Base-by-base conservation (phyloP, 2,329 filamentous ascomycete species). In the Beauveria sp. region DNA sequence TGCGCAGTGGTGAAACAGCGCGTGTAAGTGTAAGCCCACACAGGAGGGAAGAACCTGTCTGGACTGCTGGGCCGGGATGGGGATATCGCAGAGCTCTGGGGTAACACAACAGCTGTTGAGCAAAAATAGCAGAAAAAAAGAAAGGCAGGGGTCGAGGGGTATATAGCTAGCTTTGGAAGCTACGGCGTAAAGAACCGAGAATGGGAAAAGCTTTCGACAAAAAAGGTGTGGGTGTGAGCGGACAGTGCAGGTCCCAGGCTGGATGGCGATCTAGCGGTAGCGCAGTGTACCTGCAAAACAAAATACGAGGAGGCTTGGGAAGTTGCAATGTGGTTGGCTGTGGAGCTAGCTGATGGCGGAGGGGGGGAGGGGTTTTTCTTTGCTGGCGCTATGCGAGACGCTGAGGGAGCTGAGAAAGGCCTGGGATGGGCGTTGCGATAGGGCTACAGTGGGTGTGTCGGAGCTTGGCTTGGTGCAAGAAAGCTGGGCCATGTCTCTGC, bases 301-400 rank as follows among this genome's bases (percentile, higher is more conserved):
- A 55, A 63, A 62, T 62, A 62, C 60, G 59, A 63, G 55, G 62
- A 62, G 55, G 62, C 62, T 59, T 55, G 55, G 42, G 58, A 60
- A 34, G 24, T 38, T 38, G 34, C 34, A 16, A 38, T 51, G 61
- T 56, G 61, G 61, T 62, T 62, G 57, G 57, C 40, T 53, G 57
- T 60, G 57, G 57, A 60, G 47, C 49, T 45, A 16, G 46, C 46
- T 53, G 57, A 53, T 52, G 38, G 57, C 38, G 47, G 57, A 38
- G 34, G 34, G 34, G 34, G 12, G 34, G 34, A 38, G 34, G 22
- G 40, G n/a, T 38, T 26, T 26, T 24, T 52, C 16, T 46, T 50
- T 53, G 57, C 49, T 52, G 57, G 49, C 40, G 54, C 20, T n/a
- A 58, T 58, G 46, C 18, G 38, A 46, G 38, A 24, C 38, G 34